phyloP scores from a whole-genome alignment of 331 rosid genomes.

The Cydonia oblonga region DNA sequence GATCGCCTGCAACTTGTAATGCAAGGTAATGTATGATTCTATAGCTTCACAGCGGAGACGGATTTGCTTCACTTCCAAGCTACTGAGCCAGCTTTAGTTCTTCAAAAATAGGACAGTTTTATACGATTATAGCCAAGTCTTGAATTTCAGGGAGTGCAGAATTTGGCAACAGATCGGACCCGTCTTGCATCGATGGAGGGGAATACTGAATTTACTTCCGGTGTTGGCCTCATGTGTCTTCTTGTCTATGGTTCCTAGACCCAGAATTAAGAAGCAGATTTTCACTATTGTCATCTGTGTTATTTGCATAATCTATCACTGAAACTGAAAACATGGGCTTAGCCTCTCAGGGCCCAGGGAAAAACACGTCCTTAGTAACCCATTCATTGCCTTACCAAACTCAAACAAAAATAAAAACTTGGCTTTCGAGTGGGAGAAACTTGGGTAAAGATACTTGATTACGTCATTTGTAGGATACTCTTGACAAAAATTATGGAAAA shows the following conservation, averaged over 20 bases:
- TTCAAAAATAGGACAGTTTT: too few species aligned
- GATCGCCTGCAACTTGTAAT: conserved; percentile 7
- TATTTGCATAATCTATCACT: neutral
- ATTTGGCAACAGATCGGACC: neutral
- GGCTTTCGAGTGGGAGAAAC: too few species aligned
- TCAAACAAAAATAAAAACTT: too few species aligned
- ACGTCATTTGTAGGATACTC: too few species aligned
- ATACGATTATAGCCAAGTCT: too few species aligned
- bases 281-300: neutral
- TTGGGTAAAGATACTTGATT: too few species aligned
- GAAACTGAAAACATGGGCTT: too few species aligned
- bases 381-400: too few species aligned
- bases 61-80: neutral
- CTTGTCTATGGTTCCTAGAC: neutral
- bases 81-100: too few species aligned
- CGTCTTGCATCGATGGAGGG: neutral
- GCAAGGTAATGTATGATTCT: neutral
- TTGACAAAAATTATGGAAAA: fast-evolving
- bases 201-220: neutral
- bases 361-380: too few species aligned
- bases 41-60: neutral
- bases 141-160: conserved; percentile 26
- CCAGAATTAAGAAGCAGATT: neutral
- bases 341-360: too few species aligned
- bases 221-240: neutral